Base-by-base conservation (phyloP, 2,329 filamentous ascomycete genomes). In the Arthrobotrys megalospora region DNA sequence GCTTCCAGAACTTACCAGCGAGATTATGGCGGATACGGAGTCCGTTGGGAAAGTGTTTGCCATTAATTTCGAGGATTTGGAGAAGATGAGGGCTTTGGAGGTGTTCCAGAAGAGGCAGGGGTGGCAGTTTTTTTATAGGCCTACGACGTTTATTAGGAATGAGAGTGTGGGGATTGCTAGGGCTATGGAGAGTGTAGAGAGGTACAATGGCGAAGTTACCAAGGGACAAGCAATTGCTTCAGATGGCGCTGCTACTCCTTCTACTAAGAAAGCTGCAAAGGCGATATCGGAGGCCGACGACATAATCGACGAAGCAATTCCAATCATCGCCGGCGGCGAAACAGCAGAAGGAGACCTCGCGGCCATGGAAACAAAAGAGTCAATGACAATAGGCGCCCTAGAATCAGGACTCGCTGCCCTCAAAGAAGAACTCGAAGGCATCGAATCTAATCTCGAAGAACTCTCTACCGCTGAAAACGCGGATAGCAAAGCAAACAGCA, bases 21-120 rank as follows among this genome's bases (percentile, higher is more conserved):
- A 88, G 79, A 88, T 87, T 50, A 85, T 91, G 85, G 84, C 88
- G 16, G 86, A 88, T 68, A 84, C 86, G 34, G 86, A 87, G 38
- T 88, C 89, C 63, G 85, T 88, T 8, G 93, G 92, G 41, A 88
- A 88, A 78, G 88, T 98, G 34, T 85, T 93, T 65, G 89, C 89
- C 1, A 85, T 98, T 32, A 90, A 92, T 6, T 89, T 90, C 48
- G 85, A 86, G 0, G 86, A 93, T 63, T 88, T 97, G 63, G 94
- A 97, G 85, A 89, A 91, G 84, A 86, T 99, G 86, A 89, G 94
- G 82, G 89, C 90, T n/a, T 87, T 92, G 67, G 93, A 97, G 83
- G 94, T 93, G 2, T 99, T 99, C 87, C 97, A 97, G 88, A 87
- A 90, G 21, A 92, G 90, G 24, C 96, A 98, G 87, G 90, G 89